Evolutionary conservation across 2,329 filamentous ascomycete genomes (phyloP).

Genomic region (Ophiocordyceps sinensis): DNA sequence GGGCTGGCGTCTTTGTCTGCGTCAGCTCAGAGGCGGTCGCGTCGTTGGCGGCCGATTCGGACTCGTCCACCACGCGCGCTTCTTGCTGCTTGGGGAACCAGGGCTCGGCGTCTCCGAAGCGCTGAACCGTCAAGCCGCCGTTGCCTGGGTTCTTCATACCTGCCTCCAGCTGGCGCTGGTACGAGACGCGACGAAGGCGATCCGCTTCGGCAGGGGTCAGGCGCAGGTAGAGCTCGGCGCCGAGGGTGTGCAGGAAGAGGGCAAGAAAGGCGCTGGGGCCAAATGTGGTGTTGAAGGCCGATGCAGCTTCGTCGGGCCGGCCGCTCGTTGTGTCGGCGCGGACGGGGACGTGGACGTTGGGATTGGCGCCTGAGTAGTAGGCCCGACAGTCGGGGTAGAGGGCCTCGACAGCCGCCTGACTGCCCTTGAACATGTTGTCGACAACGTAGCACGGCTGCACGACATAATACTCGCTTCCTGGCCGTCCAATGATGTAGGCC

Average conservation of each 20-base stretch:
- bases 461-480: neutral
- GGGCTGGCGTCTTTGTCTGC: too few species aligned
- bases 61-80: too few species aligned
- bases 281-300: slow-evolving; percentile 11
- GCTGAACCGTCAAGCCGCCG: slow-evolving; percentile 28
- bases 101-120: slow-evolving; percentile 3
- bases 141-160: slow-evolving; percentile 34
- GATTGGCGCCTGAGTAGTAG: slow-evolving; percentile 7
- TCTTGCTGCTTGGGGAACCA: slow-evolving; percentile 3
- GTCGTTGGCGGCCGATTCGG: too few species aligned
- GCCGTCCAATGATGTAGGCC: neutral
- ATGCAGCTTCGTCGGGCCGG: slow-evolving; percentile 15
- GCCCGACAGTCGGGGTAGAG: neutral
- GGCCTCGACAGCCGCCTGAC: neutral
- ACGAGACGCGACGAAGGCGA: slow-evolving; percentile 38
- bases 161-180: slow-evolving; percentile 38
- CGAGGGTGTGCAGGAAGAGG: slow-evolving; percentile 30
- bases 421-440: neutral
- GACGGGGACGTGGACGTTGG: slow-evolving; percentile 3
- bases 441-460: neutral
- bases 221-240: slow-evolving; percentile 20
- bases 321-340: slow-evolving; percentile 12
- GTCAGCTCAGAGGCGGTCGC: too few species aligned
- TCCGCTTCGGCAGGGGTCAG: slow-evolving; percentile 39
- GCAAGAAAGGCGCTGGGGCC: slow-evolving; percentile 37